Evolutionary conservation across 805 yeast genomes (phyloP), one percentile per base, ranked within the genome.

Genomic region (Ogataea nakhonphanomensis): DNA sequence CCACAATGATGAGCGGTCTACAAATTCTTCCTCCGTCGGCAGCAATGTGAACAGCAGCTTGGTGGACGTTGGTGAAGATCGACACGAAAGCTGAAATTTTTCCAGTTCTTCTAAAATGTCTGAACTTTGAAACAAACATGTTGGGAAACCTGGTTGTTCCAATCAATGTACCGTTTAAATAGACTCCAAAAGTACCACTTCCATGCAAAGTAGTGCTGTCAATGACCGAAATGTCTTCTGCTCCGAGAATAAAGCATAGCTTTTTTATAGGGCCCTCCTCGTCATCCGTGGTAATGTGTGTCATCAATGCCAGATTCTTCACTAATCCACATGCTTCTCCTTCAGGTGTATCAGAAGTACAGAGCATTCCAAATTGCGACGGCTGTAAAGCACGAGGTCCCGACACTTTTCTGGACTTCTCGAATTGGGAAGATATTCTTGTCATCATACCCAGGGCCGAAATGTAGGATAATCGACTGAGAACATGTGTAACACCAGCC

Each of bases 261-360:
- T 76, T 76, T 47, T 73, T 76, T 28, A 93, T 79, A 12, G 99
- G 98, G 8, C 73, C 85, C 56, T 91, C 97, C 62, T 93, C 99
- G 54, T 88, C 97, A 65, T 93, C 99, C 1, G 99, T 91, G 4
- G 99, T 93, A 57, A 93, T 93, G 65, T 93, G 99, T 8, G 99
- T 93, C 99, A 93, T 93, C 33, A 93, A 73, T 1, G 99, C 99
- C 62, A 93, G 71, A 60, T 93, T 93, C 67, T 93, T 93, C 26
- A 93, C 99, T 64, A 93, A 75, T 58, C 99, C 99, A 79, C 99
- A 93, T 0, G 99, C 99, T 66, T 93, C 99, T 74, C 99, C 99
- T 75, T 93, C 99, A 1, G 99, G 99, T 0, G 99, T 93, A 75
- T 93, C 99, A 0, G 98, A 86, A 6, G 98, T 88, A 72, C 99